Evolutionary conservation across 495 filamentous ascomycete species (phyloP).

Genomic region (Daldinia vernicosa): DNA sequence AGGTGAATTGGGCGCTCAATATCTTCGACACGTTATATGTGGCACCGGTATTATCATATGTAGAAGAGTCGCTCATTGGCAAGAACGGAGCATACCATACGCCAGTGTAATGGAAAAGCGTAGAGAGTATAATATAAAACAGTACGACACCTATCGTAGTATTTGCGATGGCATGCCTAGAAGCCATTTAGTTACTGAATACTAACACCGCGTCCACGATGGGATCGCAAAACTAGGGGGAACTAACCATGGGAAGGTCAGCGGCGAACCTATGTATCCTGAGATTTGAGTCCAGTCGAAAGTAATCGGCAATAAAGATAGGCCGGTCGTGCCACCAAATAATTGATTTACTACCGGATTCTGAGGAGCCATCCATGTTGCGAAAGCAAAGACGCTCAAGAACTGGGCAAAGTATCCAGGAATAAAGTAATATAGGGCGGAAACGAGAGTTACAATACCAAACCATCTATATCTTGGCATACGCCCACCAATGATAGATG

Average conservation of each 20-base stretch:
- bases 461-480: conserved; percentile 71
- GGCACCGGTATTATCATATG: conserved; percentile 69
- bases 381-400: conserved; percentile 67
- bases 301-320: conserved; percentile 68
- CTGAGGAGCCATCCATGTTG: conserved; percentile 68
- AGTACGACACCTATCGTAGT: conserved; percentile 68
- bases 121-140: conserved; percentile 60
- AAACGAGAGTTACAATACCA: conserved; percentile 56
- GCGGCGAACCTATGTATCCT: conserved; percentile 64
- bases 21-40: conserved; percentile 65
- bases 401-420: conserved; percentile 67
- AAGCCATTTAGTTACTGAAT: conserved; percentile 9
- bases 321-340: conserved; percentile 70
- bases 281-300: conserved; percentile 73
- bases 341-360: conserved; percentile 75
- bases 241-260: conserved; percentile 66
- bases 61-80: conserved; percentile 66
- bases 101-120: conserved; percentile 70
- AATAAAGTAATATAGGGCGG: conserved; percentile 68
- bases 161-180: conserved; percentile 65
- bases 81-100: conserved; percentile 69
- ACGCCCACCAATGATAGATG: conserved; percentile 60
- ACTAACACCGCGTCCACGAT: background rate
- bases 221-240: background rate
- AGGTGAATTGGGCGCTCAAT: conserved; percentile 58